phyloP scores from a whole-genome alignment of 2,329 filamentous ascomycete species.

The Periglandula ipomoeae region DNA sequence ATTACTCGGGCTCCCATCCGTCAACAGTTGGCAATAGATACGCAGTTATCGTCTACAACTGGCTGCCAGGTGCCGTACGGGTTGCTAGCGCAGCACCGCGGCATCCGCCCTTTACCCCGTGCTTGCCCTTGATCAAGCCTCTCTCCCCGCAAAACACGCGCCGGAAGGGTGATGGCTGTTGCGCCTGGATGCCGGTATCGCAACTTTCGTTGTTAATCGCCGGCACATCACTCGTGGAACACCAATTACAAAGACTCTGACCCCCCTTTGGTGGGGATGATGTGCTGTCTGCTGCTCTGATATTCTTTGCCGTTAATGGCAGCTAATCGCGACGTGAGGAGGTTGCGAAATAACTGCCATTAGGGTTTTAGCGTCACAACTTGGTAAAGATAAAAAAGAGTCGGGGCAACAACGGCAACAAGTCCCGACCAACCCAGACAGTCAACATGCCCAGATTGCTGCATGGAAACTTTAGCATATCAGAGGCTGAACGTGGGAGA shows the following conservation, averaged over 20 bases:
- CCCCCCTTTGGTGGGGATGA: background rate
- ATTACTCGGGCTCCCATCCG: constrained; percentile 3
- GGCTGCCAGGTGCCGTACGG: too few relatives aligned
- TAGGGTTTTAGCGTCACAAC: too few relatives aligned
- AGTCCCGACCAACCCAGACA: too few relatives aligned
- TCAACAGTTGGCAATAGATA: background rate
- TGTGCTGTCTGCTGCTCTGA: background rate
- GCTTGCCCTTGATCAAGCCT: too few relatives aligned
- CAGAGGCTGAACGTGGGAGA: too few relatives aligned
- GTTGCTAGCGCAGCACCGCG: background rate
- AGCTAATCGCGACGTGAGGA: background rate
- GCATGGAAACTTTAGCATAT: too few relatives aligned
- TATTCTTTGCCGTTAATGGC: constrained; percentile 1
- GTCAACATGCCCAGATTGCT: too few relatives aligned
- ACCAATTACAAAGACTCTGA: background rate
- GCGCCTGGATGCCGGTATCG: constrained; percentile 1
- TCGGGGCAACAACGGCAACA: too few relatives aligned
- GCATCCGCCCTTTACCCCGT: background rate
- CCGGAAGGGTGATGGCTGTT: too few relatives aligned
- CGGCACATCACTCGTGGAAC: background rate
- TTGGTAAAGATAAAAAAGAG: too few relatives aligned
- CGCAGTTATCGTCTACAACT: background rate
- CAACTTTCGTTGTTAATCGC: background rate
- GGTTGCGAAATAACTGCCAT: background rate
- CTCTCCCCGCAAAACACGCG: too few relatives aligned